A percentile compares a stretch with the other conserved stretches of the same genome.
Conservation (phyloP, 768 basidiomycete species). For the Sutorius australiensis region DNA sequence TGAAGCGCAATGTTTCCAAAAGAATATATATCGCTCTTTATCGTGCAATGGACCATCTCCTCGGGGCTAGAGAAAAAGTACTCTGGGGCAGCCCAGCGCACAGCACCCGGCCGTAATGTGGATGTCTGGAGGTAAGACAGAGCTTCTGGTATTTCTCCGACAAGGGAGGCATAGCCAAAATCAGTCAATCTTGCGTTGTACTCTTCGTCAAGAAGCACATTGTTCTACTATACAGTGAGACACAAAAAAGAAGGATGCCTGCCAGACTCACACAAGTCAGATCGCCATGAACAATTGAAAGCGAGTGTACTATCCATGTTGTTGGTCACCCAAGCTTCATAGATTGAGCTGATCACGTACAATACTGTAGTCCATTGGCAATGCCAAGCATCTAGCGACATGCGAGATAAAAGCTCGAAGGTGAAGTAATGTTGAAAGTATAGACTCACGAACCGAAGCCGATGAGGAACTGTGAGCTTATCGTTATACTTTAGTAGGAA, state of each 20-base stretch:
- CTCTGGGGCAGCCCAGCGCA: slow-evolving; percentile 9
- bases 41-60: not conserved
- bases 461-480: not conserved
- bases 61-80: slow-evolving; percentile 1
- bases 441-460: slow-evolving; percentile 5
- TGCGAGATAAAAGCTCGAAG: not conserved
- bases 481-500: slow-evolving; percentile 1
- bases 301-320: slow-evolving; percentile 3
- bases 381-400: not conserved
- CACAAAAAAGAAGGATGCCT: not conserved
- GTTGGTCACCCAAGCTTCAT: not conserved
- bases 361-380: not conserved
- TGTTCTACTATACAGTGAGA: slow-evolving; percentile 3
- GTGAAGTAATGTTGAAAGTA: not conserved
- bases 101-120: slow-evolving; percentile 2
- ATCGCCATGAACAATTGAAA: slow-evolving; percentile 4
- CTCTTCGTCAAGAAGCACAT: slow-evolving; percentile 6
- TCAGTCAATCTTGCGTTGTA: slow-evolving; percentile 1
- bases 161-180: slow-evolving; percentile 8
- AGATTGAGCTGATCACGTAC: not conserved
- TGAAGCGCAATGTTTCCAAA: slow-evolving; percentile 6
- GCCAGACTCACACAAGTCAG: slow-evolving; percentile 5
- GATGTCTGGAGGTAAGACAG: slow-evolving; percentile 3
- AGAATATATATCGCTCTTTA: slow-evolving; percentile 9
- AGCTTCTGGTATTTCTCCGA: slow-evolving; percentile 4